These are phyloP conservation scores for Fusarium abutilonis DNA, from an alignment of 2,329 filamentous ascomycete species.

Conservation along the genomic window DNA sequence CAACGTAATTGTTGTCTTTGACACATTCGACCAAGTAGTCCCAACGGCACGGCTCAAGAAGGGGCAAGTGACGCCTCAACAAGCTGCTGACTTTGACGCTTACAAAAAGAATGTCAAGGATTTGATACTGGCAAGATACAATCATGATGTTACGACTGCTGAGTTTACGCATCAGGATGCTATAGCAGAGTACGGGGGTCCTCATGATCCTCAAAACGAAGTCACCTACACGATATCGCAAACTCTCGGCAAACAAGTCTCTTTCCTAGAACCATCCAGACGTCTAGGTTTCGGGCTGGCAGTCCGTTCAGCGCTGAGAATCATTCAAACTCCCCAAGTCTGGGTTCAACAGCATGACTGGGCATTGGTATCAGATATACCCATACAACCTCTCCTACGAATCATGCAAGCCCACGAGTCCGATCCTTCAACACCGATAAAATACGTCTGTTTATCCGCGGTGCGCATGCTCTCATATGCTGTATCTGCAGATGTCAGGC, in stretches of 20 bases:
- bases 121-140: conserved; percentile 46
- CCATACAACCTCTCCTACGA: conserved; percentile 55
- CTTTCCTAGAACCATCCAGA: conserved; percentile 60
- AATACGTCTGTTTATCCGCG: conserved; percentile 64
- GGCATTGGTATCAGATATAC: conserved; percentile 58
- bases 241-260: conserved; percentile 52
- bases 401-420: conserved; percentile 55
- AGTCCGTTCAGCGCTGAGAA: conserved; percentile 61
- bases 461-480: conserved; percentile 63
- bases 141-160: not conserved
- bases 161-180: conserved; percentile 35
- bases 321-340: conserved; percentile 60
- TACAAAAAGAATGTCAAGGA: conserved; percentile 61
- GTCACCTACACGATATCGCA: conserved; percentile 52
- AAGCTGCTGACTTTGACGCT: conserved; percentile 53
- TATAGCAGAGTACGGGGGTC: conserved; percentile 60
- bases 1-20: conserved; percentile 61
- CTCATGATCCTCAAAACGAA: conserved; percentile 45
- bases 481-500: conserved; percentile 56
- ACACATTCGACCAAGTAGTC: conserved; percentile 61
- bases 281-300: conserved; percentile 64
- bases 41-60: conserved; percentile 60
- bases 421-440: conserved; percentile 52
- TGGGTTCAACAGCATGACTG: conserved; percentile 70
- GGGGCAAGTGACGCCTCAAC: conserved; percentile 60